A percentile compares a stretch with the other conserved stretches of the same genome.
Evolutionary conservation across 2,329 filamentous ascomycete genomes (phyloP).

Genomic region (Cytospora piceae): DNA sequence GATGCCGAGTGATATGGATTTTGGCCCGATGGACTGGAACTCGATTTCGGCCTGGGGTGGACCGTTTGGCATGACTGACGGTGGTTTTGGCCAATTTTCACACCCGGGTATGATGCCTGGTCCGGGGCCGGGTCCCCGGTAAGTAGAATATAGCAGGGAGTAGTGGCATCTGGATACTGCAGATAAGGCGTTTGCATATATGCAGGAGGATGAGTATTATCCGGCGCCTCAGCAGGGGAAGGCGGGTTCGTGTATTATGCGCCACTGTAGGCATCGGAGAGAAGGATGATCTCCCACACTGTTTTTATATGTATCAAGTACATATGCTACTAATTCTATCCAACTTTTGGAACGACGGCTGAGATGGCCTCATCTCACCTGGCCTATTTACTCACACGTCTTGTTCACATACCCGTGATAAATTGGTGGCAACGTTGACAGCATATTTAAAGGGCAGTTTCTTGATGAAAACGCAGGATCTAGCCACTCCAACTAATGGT

Average conservation of each 20-base stretch:
- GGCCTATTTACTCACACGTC: too few species aligned
- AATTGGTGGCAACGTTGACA: too few species aligned
- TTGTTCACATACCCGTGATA: too few species aligned
- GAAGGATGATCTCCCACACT: background rate
- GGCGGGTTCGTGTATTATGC: background rate
- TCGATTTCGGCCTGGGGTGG: conserved; percentile 46
- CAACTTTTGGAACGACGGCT: background rate
- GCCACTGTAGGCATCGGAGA: background rate
- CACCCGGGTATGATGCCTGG: conserved; percentile 18
- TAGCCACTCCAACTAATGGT: too few species aligned
- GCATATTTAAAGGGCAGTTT: too few species aligned
- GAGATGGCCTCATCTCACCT: too few species aligned
- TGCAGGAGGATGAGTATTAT: background rate
- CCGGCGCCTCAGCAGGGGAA: background rate
- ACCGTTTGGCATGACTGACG: conserved; percentile 24
- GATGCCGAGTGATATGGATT: conserved; percentile 36
- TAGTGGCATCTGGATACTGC: background rate
- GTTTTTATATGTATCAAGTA: too few species aligned
- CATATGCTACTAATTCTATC: background rate
- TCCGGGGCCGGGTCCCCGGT: conserved; percentile 11
- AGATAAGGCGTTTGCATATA: background rate
- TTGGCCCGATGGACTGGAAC: conserved; percentile 53
- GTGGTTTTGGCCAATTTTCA: conserved; percentile 6
- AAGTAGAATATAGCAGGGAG: background rate
- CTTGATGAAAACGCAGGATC: too few species aligned